Conservation (phyloP, 2,329 filamentous ascomycete genomes). For the Botrytis deweyae region DNA sequence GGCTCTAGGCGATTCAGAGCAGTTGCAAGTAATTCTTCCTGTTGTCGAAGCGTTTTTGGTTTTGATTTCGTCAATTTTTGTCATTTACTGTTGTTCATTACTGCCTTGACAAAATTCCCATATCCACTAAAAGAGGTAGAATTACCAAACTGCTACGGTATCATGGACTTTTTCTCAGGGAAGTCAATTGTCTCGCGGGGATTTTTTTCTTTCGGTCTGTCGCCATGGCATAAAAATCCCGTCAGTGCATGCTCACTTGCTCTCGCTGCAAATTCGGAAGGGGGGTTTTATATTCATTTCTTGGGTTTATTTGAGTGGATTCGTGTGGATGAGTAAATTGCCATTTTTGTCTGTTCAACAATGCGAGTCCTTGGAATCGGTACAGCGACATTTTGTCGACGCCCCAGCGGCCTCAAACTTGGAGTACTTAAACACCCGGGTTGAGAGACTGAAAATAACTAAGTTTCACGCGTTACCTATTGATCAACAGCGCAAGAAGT, state of each 20-base stretch:
- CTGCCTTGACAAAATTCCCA: neutral
- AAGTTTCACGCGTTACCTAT: too few relatives aligned
- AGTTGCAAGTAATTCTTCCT: neutral
- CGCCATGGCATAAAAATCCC: too few relatives aligned
- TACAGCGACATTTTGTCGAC: fast-evolving
- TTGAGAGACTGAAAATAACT: too few relatives aligned
- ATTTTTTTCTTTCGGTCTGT: neutral
- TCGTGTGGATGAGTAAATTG: too few relatives aligned
- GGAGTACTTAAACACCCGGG: too few relatives aligned
- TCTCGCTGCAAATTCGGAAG: neutral
- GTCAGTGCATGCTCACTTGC: neutral
- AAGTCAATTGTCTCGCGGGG: fast-evolving
- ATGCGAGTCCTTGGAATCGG: too few relatives aligned
- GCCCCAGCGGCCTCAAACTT: too few relatives aligned
- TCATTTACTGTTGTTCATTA: neutral
- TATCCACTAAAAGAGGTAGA: too few relatives aligned
- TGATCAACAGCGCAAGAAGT: too few relatives aligned
- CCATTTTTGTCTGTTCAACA: neutral
- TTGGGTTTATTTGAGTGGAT: neutral
- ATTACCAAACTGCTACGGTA: too few relatives aligned
- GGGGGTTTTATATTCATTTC: neutral
- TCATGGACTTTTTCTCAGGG: too few relatives aligned
- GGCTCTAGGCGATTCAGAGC: too few relatives aligned
- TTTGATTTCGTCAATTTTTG: neutral
- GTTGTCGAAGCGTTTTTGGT: fast-evolving